These are phyloP conservation scores for Vachellia collinsii DNA, from an alignment of 306 rosid genomes.

Conservation along the genomic window DNA sequence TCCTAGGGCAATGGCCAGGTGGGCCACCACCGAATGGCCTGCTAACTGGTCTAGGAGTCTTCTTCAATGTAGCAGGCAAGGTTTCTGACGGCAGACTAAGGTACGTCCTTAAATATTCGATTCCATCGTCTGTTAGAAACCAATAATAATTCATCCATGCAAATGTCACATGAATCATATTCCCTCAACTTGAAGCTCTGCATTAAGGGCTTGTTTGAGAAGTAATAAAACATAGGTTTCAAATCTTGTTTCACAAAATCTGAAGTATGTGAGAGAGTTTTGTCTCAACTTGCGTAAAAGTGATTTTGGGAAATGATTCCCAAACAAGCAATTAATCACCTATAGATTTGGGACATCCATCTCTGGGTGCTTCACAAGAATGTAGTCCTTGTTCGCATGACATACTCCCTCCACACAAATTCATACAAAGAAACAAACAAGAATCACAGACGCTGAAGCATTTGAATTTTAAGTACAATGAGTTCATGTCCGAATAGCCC, in stretches of 20 bases:
- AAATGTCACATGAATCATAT: slow-evolving; percentile 67
- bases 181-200: slow-evolving; percentile 75
- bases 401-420: slow-evolving; percentile 48
- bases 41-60: slow-evolving; percentile 52
- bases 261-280: too few species aligned
- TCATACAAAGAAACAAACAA: too few species aligned
- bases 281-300: too few species aligned
- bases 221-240: too few species aligned
- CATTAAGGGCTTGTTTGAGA: too few species aligned
- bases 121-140: slow-evolving; percentile 72
- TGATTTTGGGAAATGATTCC: too few species aligned
- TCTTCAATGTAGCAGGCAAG: slow-evolving; percentile 71
- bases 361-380: slow-evolving; percentile 61
- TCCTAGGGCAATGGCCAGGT: slow-evolving; percentile 61
- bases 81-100: slow-evolving; percentile 74
- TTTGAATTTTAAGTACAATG: background rate
- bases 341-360: slow-evolving; percentile 73
- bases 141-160: slow-evolving; percentile 79
- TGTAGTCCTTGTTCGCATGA: slow-evolving; percentile 56
- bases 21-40: slow-evolving; percentile 61
- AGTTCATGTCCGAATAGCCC: background rate
- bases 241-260: too few species aligned
- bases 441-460: background rate
- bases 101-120: slow-evolving; percentile 61
- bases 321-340: slow-evolving; percentile 70